A percentile compares a stretch with the other conserved stretches of the same genome.
Evolutionary conservation across 164 flowering plant species (phyloP).

Genomic region (Aristolochia californica): DNA sequence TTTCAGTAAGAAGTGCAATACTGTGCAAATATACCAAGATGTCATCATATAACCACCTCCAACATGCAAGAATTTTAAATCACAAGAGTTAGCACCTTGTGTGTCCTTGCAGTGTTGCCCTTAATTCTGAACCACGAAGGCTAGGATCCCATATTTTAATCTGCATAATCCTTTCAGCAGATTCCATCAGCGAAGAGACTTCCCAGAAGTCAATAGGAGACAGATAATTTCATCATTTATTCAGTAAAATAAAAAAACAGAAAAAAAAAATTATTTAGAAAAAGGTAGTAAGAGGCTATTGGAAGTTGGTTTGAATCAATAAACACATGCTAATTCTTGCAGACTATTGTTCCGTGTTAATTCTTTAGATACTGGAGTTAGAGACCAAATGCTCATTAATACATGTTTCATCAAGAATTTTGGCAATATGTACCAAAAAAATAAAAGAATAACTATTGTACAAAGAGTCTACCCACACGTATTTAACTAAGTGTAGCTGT

Average conservation of each 20-base stretch:
- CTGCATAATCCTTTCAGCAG: conserved; percentile 26
- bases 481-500: neutral
- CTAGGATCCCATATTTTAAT: conserved; percentile 99
- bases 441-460: neutral
- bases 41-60: no score
- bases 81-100: conserved; percentile 34
- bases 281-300: no score
- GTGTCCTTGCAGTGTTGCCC: conserved; percentile 86
- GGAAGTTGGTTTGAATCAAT: no score
- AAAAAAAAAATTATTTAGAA: no score
- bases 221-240: no score
- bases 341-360: no score
- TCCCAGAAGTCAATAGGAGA: neutral
- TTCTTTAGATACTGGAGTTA: no score
- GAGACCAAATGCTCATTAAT: no score
- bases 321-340: no score
- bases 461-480: neutral
- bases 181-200: neutral
- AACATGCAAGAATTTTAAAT: neutral
- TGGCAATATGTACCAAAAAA: neutral
- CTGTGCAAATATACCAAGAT: neutral
- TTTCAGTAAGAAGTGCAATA: neutral
- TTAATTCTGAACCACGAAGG: conserved; percentile 87
- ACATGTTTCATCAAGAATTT: neutral
- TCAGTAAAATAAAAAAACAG: no score